phyloP scores from a whole-genome alignment of 495 filamentous ascomycete genomes.

The Cladorrhinum samala region DNA sequence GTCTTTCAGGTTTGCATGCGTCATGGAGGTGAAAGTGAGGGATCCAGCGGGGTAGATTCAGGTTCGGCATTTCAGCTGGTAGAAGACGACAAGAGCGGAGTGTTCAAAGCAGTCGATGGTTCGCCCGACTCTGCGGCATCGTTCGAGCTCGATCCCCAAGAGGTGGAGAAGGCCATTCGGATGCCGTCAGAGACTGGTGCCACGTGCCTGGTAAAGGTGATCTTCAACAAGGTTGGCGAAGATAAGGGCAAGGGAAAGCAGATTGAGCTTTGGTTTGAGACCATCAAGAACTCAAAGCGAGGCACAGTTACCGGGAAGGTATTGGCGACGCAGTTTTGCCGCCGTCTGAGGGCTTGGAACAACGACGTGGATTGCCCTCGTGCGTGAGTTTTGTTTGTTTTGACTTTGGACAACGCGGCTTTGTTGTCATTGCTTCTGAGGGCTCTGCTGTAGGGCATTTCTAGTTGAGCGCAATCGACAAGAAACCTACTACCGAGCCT shows the following conservation, averaged over 20 bases:
- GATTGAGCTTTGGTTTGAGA: constrained; percentile 16
- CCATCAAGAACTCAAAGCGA: constrained; percentile 3
- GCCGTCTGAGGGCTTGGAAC: constrained; percentile 25
- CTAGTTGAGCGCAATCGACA: too few relatives aligned
- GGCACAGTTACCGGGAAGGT: constrained; percentile 23
- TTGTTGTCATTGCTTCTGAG: neutral
- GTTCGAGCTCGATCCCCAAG: constrained; percentile 20
- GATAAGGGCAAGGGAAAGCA: neutral
- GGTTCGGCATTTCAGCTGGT: constrained; percentile 10
- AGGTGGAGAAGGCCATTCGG: constrained; percentile 14
- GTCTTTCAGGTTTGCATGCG: neutral
- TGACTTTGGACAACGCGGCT: neutral
- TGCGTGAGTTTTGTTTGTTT: neutral
- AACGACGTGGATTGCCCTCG: constrained; percentile 13
- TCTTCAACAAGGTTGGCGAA: neutral
- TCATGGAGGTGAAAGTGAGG: neutral
- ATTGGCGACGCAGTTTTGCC: constrained; percentile 30
- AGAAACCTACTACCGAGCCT: too few relatives aligned
- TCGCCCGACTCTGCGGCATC: neutral
- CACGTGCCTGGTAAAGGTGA: constrained; percentile 9
- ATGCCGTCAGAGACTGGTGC: neutral
- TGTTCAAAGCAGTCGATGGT: constrained; percentile 7
- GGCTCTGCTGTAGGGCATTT: neutral
- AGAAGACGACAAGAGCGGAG: constrained; percentile 10
- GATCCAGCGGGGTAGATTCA: neutral